These are phyloP conservation scores for Neurospora terricola DNA, from an alignment of 495 filamentous ascomycete species.

Conservation along the genomic window DNA sequence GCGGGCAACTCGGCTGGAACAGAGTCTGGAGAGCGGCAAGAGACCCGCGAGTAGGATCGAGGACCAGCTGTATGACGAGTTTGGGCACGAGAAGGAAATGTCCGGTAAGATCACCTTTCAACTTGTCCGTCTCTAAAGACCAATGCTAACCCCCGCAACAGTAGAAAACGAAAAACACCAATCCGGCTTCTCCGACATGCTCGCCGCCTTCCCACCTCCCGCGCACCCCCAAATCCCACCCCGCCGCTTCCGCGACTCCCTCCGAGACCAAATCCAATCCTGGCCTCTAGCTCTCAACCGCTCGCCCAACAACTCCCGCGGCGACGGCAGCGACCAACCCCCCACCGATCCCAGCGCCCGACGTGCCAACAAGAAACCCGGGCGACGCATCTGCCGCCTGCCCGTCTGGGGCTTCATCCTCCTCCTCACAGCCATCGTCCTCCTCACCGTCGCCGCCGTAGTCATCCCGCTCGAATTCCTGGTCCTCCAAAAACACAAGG, in stretches of 20 bases:
- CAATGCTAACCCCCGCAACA: constrained; percentile 26
- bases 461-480: constrained; percentile 80
- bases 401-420: constrained; percentile 70
- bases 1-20: constrained; percentile 75
- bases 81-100: constrained; percentile 27
- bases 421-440: constrained; percentile 54
- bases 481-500: constrained; percentile 45
- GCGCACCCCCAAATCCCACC: constrained; percentile 45
- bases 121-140: neutral
- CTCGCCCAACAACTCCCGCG: constrained; percentile 17
- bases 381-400: constrained; percentile 60
- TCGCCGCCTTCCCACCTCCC: constrained; percentile 85
- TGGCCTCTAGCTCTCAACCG: constrained; percentile 33
- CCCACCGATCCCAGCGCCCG: constrained; percentile 7
- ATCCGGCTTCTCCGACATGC: constrained; percentile 73
- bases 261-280: constrained; percentile 22
- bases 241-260: constrained; percentile 32
- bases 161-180: constrained; percentile 35
- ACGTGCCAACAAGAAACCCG: constrained; percentile 9
- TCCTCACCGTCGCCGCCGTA: constrained; percentile 76
- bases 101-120: constrained; percentile 20
- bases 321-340: constrained; percentile 11
- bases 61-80: constrained; percentile 24
- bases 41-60: constrained; percentile 65
- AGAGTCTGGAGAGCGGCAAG: constrained; percentile 76